A percentile compares a stretch with the other conserved stretches of the same genome.
phyloP scores from a whole-genome alignment of 2,329 filamentous ascomycete species.

The Trichoderma aggressivum region DNA sequence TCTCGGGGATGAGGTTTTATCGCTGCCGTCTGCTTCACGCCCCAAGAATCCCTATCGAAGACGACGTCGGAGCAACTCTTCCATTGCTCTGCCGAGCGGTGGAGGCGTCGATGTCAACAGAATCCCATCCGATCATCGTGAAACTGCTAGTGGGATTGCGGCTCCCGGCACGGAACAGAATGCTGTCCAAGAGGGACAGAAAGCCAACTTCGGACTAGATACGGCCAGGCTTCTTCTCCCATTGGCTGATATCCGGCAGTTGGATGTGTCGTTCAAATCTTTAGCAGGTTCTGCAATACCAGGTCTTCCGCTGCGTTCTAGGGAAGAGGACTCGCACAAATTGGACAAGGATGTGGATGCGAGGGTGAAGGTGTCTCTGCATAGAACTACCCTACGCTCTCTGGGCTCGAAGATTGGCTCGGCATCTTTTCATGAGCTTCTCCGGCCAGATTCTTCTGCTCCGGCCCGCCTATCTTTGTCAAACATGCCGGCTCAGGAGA shows the following conservation, averaged over 20 bases:
- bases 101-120: not conserved
- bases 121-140: not conserved
- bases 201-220: not conserved
- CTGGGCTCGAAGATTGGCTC: not conserved
- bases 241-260: not conserved
- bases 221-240: not conserved
- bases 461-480: not conserved
- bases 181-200: not conserved
- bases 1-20: conserved; percentile 28
- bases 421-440: not conserved
- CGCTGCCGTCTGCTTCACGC: conserved; percentile 19
- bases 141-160: not conserved
- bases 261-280: not conserved
- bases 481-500: not conserved
- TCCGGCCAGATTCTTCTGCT: not conserved
- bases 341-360: too few relatives aligned
- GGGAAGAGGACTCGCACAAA: not conserved
- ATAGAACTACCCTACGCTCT: not conserved
- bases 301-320: not conserved
- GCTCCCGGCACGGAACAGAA: not conserved
- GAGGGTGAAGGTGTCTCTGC: not conserved
- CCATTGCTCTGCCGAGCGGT: not conserved
- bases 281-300: not conserved
- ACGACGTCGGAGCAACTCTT: conserved; percentile 23
- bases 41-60: conserved; percentile 30